Base-by-base conservation (phyloP, 1,284 basidiomycete species). In the Fomitopsis pinicola region DNA sequence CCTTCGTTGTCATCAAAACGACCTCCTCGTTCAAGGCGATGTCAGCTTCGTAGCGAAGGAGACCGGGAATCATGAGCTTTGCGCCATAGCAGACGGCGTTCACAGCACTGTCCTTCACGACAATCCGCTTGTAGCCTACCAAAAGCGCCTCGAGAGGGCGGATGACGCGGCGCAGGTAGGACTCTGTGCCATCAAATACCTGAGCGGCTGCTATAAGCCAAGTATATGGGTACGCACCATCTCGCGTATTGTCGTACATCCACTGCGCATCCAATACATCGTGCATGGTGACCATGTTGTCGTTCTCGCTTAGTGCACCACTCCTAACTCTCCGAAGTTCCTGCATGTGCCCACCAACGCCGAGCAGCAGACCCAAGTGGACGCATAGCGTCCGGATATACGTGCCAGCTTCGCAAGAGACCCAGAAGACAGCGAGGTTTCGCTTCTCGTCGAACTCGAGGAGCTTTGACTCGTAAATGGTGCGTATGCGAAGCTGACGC, bases 51-150 rank as follows among this genome's bases (percentile, higher is more conserved):
- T 98, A 99, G 67, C 97, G 93, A 59, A 99, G 82, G 53, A 99
- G 83, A 78, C 97, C 97, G 64, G 97, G 97, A 69, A 99, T 96
- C 97, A 99, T 99, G 72, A 99, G 89, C 77, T 99, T 98, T 64
- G 97, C 97, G 69, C 97, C 97, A 78, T 99, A 99, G 81, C 97
- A 99, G 63, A 99, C 94, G 62, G 97, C 97, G 73, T 99, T 99
- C 71, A 99, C 97, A 17, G 97, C 97, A 69, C 94, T 96, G 77
- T 99, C 97, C 78, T 98, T 98, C 69, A 99, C 97, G 57, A 99
- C 97, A 68, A 99, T 95, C 66, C 97, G 92, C 81, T 99, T 99
- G 82, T 98, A 98, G 61, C 95, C 94, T 62, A 94, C 87, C 68
- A 99, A 84, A 57, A 99, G 83, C 62, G 91, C 93, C 80, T 99